Conservation (phyloP, 1,284 basidiomycete species). For the Peniophora sp. region DNA sequence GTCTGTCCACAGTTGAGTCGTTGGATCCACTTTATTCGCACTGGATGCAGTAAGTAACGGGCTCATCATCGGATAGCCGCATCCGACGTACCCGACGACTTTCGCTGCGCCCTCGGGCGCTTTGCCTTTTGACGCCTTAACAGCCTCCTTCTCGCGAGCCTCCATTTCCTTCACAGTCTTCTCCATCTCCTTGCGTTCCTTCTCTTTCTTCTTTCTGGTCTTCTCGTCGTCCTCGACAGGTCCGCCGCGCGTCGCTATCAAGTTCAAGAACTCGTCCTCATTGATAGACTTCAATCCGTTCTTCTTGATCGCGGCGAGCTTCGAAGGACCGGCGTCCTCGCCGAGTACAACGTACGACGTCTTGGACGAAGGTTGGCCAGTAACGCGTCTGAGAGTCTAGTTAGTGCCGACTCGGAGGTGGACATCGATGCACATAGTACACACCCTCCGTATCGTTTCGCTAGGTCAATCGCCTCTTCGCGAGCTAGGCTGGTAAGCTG, state of each 20-base stretch:
- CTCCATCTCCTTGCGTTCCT: conserved; percentile 72
- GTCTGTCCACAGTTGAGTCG: conserved; percentile 86
- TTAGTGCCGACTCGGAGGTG: neutral
- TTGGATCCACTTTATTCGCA: conserved; percentile 30
- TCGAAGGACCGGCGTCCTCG: conserved; percentile 80
- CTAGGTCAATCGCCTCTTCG: conserved; percentile 83
- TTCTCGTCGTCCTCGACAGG: conserved; percentile 64
- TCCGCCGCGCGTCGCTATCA: conserved; percentile 65
- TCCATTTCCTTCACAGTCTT: conserved; percentile 74
- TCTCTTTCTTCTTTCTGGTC: conserved; percentile 73
- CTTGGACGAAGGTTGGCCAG: conserved; percentile 81
- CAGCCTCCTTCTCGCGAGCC: conserved; percentile 48
- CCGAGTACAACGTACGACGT: conserved; percentile 91
- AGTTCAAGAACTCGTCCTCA: conserved; percentile 83
- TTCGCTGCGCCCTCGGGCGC: neutral
- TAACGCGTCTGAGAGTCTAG: conserved; percentile 60
- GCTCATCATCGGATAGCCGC: neutral
- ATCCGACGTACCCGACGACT: neutral
- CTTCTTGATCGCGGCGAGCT: conserved; percentile 81
- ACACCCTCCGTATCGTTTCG: conserved; percentile 89
- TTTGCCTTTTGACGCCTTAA: conserved; percentile 8
- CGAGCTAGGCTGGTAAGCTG: conserved; percentile 84
- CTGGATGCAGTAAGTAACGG: conserved; percentile 8
- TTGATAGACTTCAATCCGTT: conserved; percentile 68
- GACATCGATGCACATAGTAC: conserved; percentile 18